Base-by-base conservation (phyloP, 352 stramenopile genomes). In the Elongisporangium undulatum region DNA sequence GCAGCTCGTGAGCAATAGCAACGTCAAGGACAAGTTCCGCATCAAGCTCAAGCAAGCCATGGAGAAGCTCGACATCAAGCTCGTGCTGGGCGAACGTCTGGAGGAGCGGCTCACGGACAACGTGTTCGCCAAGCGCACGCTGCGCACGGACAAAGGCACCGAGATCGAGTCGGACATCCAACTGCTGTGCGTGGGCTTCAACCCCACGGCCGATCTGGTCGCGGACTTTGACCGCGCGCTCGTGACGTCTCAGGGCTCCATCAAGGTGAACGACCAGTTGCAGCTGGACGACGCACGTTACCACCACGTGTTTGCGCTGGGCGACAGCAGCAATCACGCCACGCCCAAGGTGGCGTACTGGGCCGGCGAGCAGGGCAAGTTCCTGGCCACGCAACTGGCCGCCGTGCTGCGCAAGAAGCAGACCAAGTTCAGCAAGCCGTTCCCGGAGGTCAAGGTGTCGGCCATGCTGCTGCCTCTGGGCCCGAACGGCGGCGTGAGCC, bases 141-240 rank as follows among this genome's bases (percentile, higher is more conserved):
- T 90, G n/a, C 66, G 62, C 22, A 85, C 74, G 0, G 59, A 82
- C 63, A 85, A 82, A 38, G 77, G 77, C 34, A 86, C 69, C 4
- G 38, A 38, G 17, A 80, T 89, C 38, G 65, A 72, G 20, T 77
- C 75, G 12, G 76, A 89, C 52, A 68, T 89, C 20, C 76, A 87
- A 56, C 49, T 89, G 7, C 53, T 85, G 20, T 89, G 79, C 50
- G 59, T 79, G 49, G 71, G 74, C 3, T 82, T 81, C 38, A 55
- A 54, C 22, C 75, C 74, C 15, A 67, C 69, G 12, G 69, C 64
- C 16, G 71, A 79, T 22, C 69, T 81, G 26, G 58, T 81, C 4
- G 52, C 68, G 62, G 62, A 61, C 41, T 59, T 82, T 39, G 73
- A 78, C 38, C 22, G 63, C 4, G 64, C 68, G 7, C 59, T 85